Conservation (phyloP, 2,329 filamentous ascomycete species). For the Aspergillus persii region DNA sequence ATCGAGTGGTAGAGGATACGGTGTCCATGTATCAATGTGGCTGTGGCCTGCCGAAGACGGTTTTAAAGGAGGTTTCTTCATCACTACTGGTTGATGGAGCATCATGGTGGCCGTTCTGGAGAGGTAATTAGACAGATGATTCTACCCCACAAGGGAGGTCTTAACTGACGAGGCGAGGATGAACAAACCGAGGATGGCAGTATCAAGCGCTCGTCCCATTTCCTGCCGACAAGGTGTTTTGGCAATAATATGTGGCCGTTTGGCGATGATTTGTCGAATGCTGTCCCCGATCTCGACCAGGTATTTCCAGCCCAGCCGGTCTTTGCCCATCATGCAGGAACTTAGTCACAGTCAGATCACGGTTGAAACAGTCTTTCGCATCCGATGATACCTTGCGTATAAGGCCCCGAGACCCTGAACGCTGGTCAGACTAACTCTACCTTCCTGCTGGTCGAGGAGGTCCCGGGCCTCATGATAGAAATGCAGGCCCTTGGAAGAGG, state of each 20-base stretch:
- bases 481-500: slow-evolving; percentile 18
- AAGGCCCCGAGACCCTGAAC: slow-evolving; percentile 20
- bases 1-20: slow-evolving; percentile 10
- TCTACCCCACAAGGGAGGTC: not conserved
- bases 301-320: slow-evolving; percentile 21
- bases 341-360: slow-evolving; percentile 2
- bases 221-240: slow-evolving; percentile 4
- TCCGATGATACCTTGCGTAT: slow-evolving; percentile 16
- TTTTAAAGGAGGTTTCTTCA: slow-evolving; percentile 5
- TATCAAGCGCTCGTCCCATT: slow-evolving; percentile 3
- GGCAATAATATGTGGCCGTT: not conserved
- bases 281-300: slow-evolving; percentile 27
- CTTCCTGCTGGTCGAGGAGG: slow-evolving; percentile 23
- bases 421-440: slow-evolving; percentile 20
- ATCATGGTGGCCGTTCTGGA: not conserved
- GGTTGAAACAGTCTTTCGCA: slow-evolving; percentile 12
- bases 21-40: slow-evolving; percentile 5
- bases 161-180: slow-evolving; percentile 7
- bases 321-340: slow-evolving; percentile 24
- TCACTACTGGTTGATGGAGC: slow-evolving; percentile 7
- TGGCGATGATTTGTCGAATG: too few relatives aligned
- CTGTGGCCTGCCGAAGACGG: slow-evolving; percentile 1
- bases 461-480: slow-evolving; percentile 28
- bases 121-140: not conserved
- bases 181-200: slow-evolving; percentile 11